These are phyloP conservation scores for Pestalotiopsis sp. DNA, from an alignment of 2,329 filamentous ascomycete species.

Conservation along the genomic window DNA sequence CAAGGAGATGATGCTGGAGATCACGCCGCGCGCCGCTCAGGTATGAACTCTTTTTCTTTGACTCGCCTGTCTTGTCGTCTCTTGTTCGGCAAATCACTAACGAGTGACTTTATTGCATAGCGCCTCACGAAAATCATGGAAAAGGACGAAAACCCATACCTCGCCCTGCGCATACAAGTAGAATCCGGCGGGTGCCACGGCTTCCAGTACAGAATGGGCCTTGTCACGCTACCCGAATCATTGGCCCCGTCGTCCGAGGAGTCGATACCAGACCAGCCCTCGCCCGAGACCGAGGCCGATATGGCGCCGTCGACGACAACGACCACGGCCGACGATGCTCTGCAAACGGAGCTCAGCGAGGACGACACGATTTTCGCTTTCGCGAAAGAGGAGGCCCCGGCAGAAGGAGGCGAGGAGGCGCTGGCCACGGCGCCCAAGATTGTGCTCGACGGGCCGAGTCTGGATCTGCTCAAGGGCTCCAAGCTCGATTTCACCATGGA, in stretches of 20 bases:
- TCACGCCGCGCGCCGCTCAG: conserved; percentile 80
- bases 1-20: conserved; percentile 79
- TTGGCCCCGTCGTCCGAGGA: conserved; percentile 22
- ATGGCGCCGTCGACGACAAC: conserved; percentile 32
- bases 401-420: conserved; percentile 15
- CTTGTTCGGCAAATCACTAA: not conserved
- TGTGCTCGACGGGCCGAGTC: conserved; percentile 82
- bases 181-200: conserved; percentile 96
- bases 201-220: conserved; percentile 94
- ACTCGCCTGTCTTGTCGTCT: not conserved
- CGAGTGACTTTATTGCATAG: conserved; percentile 36
- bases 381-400: conserved; percentile 50
- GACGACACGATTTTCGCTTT: conserved; percentile 91
- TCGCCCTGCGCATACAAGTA: conserved; percentile 89
- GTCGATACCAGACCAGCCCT: conserved; percentile 30
- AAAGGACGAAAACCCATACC: conserved; percentile 72
- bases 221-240: conserved; percentile 63
- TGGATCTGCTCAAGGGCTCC: conserved; percentile 89
- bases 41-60: conserved; percentile 45
- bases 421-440: conserved; percentile 65
- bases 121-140: conserved; percentile 78
- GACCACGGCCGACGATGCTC: conserved; percentile 14
- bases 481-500: conserved; percentile 97
- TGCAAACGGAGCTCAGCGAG: conserved; percentile 44
- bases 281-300: conserved; percentile 28